phyloP scores from a whole-genome alignment of 2,329 filamentous ascomycete genomes.

The Colletotrichum australisinense region DNA sequence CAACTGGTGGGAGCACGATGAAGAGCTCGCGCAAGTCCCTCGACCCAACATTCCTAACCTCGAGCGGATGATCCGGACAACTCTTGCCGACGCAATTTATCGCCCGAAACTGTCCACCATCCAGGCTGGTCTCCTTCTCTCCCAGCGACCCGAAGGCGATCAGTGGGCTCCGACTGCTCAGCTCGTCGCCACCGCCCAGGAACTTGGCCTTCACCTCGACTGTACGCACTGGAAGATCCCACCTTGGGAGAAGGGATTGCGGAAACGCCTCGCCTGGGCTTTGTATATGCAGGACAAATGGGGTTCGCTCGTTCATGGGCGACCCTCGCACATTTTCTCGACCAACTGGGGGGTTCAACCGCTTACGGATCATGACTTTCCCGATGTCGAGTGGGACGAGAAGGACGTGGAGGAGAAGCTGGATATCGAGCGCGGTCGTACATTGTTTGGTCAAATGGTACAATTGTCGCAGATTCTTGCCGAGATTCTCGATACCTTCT shows the following conservation, averaged over 20 bases:
- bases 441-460: constrained; percentile 81
- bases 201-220: constrained; percentile 89
- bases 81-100: constrained; percentile 81
- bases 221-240: constrained; percentile 90
- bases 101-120: constrained; percentile 85
- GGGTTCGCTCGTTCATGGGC: constrained; percentile 86
- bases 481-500: constrained; percentile 86
- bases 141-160: constrained; percentile 80
- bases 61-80: constrained; percentile 78
- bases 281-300: constrained; percentile 95
- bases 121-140: constrained; percentile 79
- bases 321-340: constrained; percentile 79
- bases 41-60: constrained; percentile 80
- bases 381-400: constrained; percentile 76
- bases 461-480: constrained; percentile 79
- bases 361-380: constrained; percentile 76
- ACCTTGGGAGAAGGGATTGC: constrained; percentile 84
- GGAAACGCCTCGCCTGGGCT: constrained; percentile 90
- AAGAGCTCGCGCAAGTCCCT: constrained; percentile 70
- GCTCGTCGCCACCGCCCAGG: constrained; percentile 86
- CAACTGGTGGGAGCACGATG: constrained; percentile 87
- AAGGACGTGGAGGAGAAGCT: constrained; percentile 70
- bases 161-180: constrained; percentile 90
- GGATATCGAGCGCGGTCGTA: constrained; percentile 75
- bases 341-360: constrained; percentile 81